phyloP scores from a whole-genome alignment of 129 eudicot genomes.

The Mikania micrantha region DNA sequence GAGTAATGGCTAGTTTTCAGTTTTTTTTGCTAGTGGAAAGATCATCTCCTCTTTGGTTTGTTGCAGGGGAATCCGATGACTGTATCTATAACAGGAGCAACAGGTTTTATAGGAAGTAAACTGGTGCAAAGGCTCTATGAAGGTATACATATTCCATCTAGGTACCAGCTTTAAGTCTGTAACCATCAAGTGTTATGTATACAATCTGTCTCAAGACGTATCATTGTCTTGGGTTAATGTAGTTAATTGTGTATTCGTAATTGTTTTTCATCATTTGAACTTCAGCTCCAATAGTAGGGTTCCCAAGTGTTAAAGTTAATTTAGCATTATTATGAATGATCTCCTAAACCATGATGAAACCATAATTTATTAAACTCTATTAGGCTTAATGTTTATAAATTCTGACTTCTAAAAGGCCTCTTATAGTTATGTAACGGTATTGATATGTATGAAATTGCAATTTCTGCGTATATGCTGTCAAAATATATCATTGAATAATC shows the following conservation, averaged over 20 bases:
- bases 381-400: not conserved
- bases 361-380: not conserved
- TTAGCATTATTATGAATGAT: not conserved
- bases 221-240: not conserved
- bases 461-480: not conserved
- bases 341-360: not conserved
- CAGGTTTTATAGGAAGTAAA: slow-evolving; percentile 82
- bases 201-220: not conserved
- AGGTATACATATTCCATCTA: slow-evolving; percentile 43
- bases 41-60: slow-evolving; percentile 6
- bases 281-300: not conserved
- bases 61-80: slow-evolving; percentile 69
- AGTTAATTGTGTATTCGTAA: not conserved
- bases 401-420: not conserved
- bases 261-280: not conserved
- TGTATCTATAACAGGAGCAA: slow-evolving; percentile 92
- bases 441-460: not conserved
- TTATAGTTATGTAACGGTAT: not conserved
- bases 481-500: slow-evolving; percentile 4
- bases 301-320: not conserved
- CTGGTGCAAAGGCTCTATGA: slow-evolving; percentile 81
- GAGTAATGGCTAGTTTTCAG: not conserved
- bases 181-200: not conserved
- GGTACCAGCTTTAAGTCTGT: not conserved
- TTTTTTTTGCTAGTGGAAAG: not conserved